Evolutionary conservation across 2,329 filamentous ascomycete genomes (phyloP), one percentile per base, ranked within the genome.

Genomic region (Microdochium nivale): DNA sequence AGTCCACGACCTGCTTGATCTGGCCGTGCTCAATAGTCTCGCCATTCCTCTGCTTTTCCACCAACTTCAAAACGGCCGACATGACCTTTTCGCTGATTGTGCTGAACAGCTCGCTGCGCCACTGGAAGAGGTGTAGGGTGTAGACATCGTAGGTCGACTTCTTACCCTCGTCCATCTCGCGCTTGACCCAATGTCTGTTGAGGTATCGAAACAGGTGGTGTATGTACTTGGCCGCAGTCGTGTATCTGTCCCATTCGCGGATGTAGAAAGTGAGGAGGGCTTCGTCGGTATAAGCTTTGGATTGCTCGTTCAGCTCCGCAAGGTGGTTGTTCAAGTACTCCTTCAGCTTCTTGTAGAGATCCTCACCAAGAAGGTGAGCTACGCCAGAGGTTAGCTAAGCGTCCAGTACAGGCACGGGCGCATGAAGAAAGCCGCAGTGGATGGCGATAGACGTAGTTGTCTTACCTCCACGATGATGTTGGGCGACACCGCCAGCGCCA

Each of bases 121-220:
- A 99, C 65, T 92, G 89, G 21, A 97, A 94, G 40, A 99, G 76
- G 62, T 99, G 94, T 33, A 99, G 74, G 0, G 94, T 99, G 70
- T 99, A 99, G 48, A 99, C 94, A 67, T 99, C 94, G 68, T 95
- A 97, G 8, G 97, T 88, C 62, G 92, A 88, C 75, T 97, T 96
- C 74, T 99, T 97, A 32, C 94, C 94, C 69, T 99, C 94, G 57
- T 99, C 94, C 72, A 99, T 96, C 72, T 99, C 94, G 27, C 94
- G 81, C 78, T 96, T 99, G 2, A 99, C 94, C 94, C 95, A 99
- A 71, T 99, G 94, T 27, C 94, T 83, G 65, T 99, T 99, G 25
- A 99, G 81, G 65, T 99, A 99, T 51, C 87, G 79, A 76, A 99
- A 99, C 8, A 99, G 75, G 66, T 99, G 92, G 70, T 99, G 95